A percentile compares a stretch with the other conserved stretches of the same genome.
phyloP scores from a whole-genome alignment of 2,329 filamentous ascomycete species.

The Colletotrichum melonis region DNA sequence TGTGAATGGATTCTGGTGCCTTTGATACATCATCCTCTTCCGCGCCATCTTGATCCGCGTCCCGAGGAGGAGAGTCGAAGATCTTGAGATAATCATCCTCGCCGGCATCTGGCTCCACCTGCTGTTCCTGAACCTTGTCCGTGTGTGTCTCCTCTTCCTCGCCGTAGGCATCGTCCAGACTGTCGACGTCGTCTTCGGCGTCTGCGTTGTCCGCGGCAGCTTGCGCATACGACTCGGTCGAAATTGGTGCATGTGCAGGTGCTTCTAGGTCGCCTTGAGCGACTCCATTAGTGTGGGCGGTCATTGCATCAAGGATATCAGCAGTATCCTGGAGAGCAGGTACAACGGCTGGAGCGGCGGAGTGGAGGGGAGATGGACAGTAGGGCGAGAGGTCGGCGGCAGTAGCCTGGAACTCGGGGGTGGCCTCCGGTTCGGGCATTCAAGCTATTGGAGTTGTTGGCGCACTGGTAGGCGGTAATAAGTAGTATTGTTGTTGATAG shows the following conservation, averaged over 20 bases:
- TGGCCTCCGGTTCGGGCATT: constrained; percentile 54
- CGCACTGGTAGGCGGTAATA: constrained; percentile 11
- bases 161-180: constrained; percentile 60
- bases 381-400: constrained; percentile 65
- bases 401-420: constrained; percentile 60
- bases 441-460: constrained; percentile 40
- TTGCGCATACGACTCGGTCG: neutral
- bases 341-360: constrained; percentile 58
- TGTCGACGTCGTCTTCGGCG: constrained; percentile 52
- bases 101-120: constrained; percentile 42
- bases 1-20: constrained; percentile 55
- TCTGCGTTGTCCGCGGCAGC: constrained; percentile 34
- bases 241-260: constrained; percentile 47
- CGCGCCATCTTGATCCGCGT: constrained; percentile 47
- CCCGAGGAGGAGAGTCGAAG: constrained; percentile 60
- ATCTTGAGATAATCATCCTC: constrained; percentile 64
- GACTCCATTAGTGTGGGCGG: constrained; percentile 40
- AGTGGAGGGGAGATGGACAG: constrained; percentile 61
- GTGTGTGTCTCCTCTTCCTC: constrained; percentile 48
- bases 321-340: constrained; percentile 64
- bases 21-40: constrained; percentile 55
- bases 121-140: constrained; percentile 43
- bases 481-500: neutral
- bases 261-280: constrained; percentile 33
- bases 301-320: constrained; percentile 61